Base-by-base conservation (phyloP, 805 yeast genomes). In the Cyberlindnera euphorbiae region DNA sequence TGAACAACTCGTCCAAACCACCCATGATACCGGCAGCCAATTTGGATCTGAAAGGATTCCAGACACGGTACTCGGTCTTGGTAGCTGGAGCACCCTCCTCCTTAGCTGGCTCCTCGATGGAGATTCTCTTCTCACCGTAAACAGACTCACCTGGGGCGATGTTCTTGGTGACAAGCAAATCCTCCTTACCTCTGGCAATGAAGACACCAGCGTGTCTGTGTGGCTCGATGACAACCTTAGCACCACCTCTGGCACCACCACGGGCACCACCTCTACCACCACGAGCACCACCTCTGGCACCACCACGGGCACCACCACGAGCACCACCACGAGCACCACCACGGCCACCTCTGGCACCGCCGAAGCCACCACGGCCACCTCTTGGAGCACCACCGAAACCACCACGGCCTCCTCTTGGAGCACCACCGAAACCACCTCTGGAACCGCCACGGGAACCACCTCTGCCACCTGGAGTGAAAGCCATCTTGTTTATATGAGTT, bases 1-100 rank as follows among this genome's bases (percentile, higher is more conserved):
- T 84, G 74, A 88, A 94, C 55, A 93, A 70, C 71, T 93, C 97
- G 64, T 90, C 98, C 54, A 93, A 71, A 83, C 98, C 98, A 71
- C 98, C 98, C 87, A 93, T 85, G 53, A 93, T 86, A 84, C 98
- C 98, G 46, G 98, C 98, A 63, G 98, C 98, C 72, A 93, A 75
- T 78, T 93, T 93, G 42, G 97, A 90, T 81, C 98, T 84, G 84
- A 93, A 93, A 47, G 98, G 98, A 71, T 93, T 93, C 98, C 98
- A 93, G 53, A 93, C 98, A 78, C 98, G 89, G 81, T 93, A 93
- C 74, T 93, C 98, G 45, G 80, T 77, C 75, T 93, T 93, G 59
- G 97, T 88, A 50, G 93, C 79, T 52, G 93, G 85, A 41, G 80
- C 85, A 59, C 82, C 83, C 59, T 83, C 95, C 60, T 83, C 95